Conservation (phyloP, 2,329 filamentous ascomycete species). For the Onygenales sp. region DNA sequence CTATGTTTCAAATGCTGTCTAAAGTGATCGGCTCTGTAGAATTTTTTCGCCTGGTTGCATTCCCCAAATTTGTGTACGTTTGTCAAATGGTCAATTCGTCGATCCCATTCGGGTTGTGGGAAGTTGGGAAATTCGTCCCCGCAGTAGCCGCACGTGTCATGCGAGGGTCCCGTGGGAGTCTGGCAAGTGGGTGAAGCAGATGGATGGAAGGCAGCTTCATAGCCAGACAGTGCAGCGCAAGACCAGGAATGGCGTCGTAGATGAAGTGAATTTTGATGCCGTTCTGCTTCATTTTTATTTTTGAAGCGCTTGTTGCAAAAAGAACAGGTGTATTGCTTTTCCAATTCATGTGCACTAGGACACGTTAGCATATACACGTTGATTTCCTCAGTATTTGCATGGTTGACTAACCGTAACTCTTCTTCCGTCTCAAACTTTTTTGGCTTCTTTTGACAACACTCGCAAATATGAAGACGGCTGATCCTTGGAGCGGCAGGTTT, state of each 20-base stretch:
- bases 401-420: slow-evolving; percentile 63
- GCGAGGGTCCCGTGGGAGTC: slow-evolving; percentile 25
- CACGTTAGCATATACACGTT: neutral
- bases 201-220: slow-evolving; percentile 76
- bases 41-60: slow-evolving; percentile 97
- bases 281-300: slow-evolving; percentile 96
- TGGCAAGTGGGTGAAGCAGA: slow-evolving; percentile 45
- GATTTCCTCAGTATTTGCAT: neutral
- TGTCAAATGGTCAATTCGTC: slow-evolving; percentile 75
- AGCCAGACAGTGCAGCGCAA: slow-evolving; percentile 70
- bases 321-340: slow-evolving; percentile 91
- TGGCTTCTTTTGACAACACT: slow-evolving; percentile 94
- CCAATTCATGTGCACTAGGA: slow-evolving; percentile 70
- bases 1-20: slow-evolving; percentile 97
- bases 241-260: slow-evolving; percentile 93
- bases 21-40: slow-evolving; percentile 95
- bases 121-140: slow-evolving; percentile 76
- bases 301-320: slow-evolving; percentile 96
- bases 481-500: slow-evolving; percentile 36
- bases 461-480: slow-evolving; percentile 62
- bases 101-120: slow-evolving; percentile 77
- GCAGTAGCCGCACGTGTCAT: slow-evolving; percentile 87
- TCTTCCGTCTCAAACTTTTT: slow-evolving; percentile 85
- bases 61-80: slow-evolving; percentile 93
- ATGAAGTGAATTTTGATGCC: slow-evolving; percentile 92